Evolutionary conservation across 192 early-diverging fungal species (phyloP), one percentile per base, ranked within the genome.

Genomic region (Coemansia sp.): DNA sequence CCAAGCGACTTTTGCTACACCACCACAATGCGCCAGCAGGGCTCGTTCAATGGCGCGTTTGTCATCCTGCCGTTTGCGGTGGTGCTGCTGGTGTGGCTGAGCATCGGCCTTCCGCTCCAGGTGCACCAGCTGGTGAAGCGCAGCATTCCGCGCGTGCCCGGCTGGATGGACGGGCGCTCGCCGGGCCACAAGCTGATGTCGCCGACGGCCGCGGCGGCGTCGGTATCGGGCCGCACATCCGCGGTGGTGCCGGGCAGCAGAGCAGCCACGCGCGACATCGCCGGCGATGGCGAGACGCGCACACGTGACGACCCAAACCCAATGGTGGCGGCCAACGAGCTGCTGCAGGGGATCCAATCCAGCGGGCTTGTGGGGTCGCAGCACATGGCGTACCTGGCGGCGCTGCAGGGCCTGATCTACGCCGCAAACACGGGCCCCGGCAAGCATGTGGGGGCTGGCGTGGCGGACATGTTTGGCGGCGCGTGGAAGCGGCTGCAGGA

Each of bases 1-100:
- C 68, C 76, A 0, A 6, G 2, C 15, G 59, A 56, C 26, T 85
- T 85, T 60, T 85, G 84, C 67, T 85, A 85, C 55, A 85, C 77
- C 35, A 83, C 84, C 6, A 83, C 81, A 30, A 83, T 77, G 76
- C 62, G 3, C 30, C 30, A 61, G 60, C 43, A 49, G 5, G 71
- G 67, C 30, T 14, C n/a, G n/a, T 78, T 83, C 44, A 85, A 83
- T 55, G 71, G 60, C 6, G 72, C 77, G 1, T 85, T 62, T 53
- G 63, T 83, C 18, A 56, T 85, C 20, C 23, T 85, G 36, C 74
- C 81, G 46, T 52, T 83, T 45, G 84, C 81, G 7, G 62, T 62
- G 30, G 41, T 81, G 43, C 49, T 77, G 60, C 35, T 85, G 2
- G 3, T 83, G 12, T 69, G 14, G 5, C 48, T 81, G 26, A 72